Evolutionary conservation across 768 basidiomycete genomes (phyloP).

Genomic region (Coprinopsis sp.): DNA sequence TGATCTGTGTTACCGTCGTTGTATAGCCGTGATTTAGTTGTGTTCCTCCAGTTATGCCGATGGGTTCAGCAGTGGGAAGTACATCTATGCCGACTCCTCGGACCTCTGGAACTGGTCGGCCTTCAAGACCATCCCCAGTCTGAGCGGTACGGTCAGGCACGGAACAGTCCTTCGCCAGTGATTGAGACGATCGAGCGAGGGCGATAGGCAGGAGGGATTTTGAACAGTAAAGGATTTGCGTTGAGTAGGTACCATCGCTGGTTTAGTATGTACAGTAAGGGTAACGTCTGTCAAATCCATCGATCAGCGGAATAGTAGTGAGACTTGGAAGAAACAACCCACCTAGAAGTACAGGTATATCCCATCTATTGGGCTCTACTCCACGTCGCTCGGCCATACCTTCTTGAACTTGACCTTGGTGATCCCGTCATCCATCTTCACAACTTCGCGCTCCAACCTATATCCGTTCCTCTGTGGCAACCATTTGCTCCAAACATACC

Average conservation of each 20-base stretch:
- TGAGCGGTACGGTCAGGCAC: conserved; percentile 28
- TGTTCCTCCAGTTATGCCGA: conserved; percentile 22
- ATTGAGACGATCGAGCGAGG: no score
- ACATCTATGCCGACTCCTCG: conserved; percentile 32
- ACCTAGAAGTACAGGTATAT: no score
- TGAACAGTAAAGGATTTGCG: no score
- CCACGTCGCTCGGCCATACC: no score
- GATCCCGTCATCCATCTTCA: conserved; percentile 53
- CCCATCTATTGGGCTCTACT: no score
- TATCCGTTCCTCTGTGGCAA: conserved; percentile 47
- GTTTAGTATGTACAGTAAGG: no score
- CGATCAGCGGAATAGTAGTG: no score
- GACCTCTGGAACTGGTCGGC: conserved; percentile 30
- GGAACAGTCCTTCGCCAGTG: conserved; percentile 30
- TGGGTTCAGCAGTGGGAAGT: conserved; percentile 29
- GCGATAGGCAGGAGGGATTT: no score
- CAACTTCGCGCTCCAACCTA: conserved; percentile 40
- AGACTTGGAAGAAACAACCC: no score
- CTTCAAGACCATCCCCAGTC: conserved; percentile 22
- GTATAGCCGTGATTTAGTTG: not conserved
- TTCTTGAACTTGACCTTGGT: conserved; percentile 21
- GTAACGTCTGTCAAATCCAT: no score
- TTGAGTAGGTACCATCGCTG: no score
- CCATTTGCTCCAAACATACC: conserved; percentile 50
- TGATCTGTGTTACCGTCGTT: not conserved